Evolutionary conservation across 2,329 filamentous ascomycete species (phyloP), one percentile per base, ranked within the genome.

Genomic region (Diplodia intermedia): DNA sequence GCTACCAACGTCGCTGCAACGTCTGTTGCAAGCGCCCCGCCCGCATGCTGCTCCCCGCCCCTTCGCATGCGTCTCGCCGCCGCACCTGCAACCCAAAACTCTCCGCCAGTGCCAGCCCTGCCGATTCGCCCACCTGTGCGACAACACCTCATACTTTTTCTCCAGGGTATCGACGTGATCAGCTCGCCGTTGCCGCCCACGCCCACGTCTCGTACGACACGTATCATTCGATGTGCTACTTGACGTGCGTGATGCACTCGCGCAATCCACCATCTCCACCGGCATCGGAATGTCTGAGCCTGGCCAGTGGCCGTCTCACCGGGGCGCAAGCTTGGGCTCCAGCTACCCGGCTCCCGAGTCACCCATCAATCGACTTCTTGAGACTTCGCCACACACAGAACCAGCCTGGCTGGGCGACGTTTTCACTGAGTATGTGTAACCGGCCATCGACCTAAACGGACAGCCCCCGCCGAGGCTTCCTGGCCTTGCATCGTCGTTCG

Each of bases 1-100:
- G 56, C 56, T 47, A 33, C 56, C 60, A 63, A 63, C 60, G 60
- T 52, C 20, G 40, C 26, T 61, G 56, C 40, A 33, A 26, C 55
- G 26, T 50, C 57, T n/a, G 49, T 43, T 14, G 57, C 40, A 14
- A 52, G 60, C 52, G 60, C 33, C 60, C 36, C 8, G 20, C 56
- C 56, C 11, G 53, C 54, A 33, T 33, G 33, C 33, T 29, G 38
- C 26, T 11, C n/a, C 38, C 29, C 33, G 31, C 11, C 29, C n/a
- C n/a, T 15, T 26, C 56, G 18, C 56, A 11, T 49, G 60, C 60
- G 52, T 47, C n/a, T 12, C n/a, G 31, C 57, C 43, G 43, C 43
- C 43, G 43, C 43, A 47, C 18, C 7, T 47, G n/a, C 43, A 47
- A 33, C 43, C 15, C 31, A 11, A 55, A 55, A 55, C 53, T 31